These are phyloP conservation scores for Ottelia alismoides DNA, from an alignment of 106 monocot genomes.

Conservation along the genomic window DNA sequence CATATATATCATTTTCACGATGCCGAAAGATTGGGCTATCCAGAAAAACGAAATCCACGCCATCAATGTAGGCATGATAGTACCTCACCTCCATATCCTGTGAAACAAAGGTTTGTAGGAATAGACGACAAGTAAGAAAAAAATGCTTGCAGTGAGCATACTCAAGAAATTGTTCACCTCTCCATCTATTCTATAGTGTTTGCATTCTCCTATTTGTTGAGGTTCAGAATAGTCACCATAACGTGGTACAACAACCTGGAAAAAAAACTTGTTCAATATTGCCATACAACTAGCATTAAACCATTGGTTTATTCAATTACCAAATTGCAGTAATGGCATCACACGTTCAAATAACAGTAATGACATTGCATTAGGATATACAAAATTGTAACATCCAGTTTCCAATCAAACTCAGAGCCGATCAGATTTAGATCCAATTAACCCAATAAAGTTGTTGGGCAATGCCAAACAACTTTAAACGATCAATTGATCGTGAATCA, in stretches of 20 bases:
- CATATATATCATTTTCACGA: constrained; percentile 44
- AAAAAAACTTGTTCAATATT: too few relatives aligned
- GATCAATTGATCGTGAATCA: too few relatives aligned
- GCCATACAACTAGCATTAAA: too few relatives aligned
- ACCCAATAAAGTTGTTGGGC: too few relatives aligned
- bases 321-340: too few relatives aligned
- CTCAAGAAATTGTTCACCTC: constrained; percentile 24
- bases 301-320: too few relatives aligned
- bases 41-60: constrained; percentile 82
- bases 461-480: too few relatives aligned
- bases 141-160: not conserved
- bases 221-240: constrained; percentile 62
- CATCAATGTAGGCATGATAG: constrained; percentile 62
- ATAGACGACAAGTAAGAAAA: not conserved
- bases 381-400: too few relatives aligned
- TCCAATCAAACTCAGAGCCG: too few relatives aligned
- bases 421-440: too few relatives aligned
- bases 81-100: constrained; percentile 72
- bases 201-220: constrained; percentile 32
- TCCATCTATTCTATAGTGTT: constrained; percentile 47
- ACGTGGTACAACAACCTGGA: constrained; percentile 59
- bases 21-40: constrained; percentile 46
- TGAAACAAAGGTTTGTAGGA: not conserved
- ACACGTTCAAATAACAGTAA: too few relatives aligned
- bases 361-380: too few relatives aligned